Conservation (phyloP, 2,329 filamentous ascomycete species). For the Xylaria sp. region DNA sequence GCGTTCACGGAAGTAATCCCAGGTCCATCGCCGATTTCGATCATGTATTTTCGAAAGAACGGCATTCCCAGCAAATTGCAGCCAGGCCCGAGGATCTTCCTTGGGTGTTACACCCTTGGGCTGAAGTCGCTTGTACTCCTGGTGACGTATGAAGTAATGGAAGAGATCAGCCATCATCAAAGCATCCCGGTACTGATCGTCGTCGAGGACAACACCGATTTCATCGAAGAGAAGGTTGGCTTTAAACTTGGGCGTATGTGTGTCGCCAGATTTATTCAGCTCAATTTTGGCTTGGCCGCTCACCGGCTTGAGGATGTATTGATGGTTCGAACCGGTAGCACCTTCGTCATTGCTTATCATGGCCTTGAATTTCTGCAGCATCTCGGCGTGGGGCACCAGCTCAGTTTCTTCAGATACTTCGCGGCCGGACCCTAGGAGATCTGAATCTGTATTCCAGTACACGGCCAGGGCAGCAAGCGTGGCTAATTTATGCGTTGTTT, state of each 20-base stretch:
- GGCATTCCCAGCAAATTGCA: constrained; percentile 89
- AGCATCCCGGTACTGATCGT: constrained; percentile 95
- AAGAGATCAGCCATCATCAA: constrained; percentile 99
- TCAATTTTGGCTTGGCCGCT: constrained; percentile 95
- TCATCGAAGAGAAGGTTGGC: constrained; percentile 94
- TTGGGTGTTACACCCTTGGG: constrained; percentile 84
- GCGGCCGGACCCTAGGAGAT: constrained; percentile 83
- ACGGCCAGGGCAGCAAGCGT: constrained; percentile 89
- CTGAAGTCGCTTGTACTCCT: constrained; percentile 94
- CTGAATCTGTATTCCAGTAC: constrained; percentile 97
- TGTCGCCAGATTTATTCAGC: constrained; percentile 89
- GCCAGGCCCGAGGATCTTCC: constrained; percentile 92
- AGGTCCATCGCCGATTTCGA: constrained; percentile 90
- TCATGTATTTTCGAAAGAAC: constrained; percentile 96
- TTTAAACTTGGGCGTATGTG: constrained; percentile 85
- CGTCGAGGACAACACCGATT: constrained; percentile 96
- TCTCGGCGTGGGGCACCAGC: constrained; percentile 75
- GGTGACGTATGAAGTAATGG: constrained; percentile 97
- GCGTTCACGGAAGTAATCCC: constrained; percentile 93
- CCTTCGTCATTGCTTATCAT: constrained; percentile 82
- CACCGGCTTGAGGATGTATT: constrained; percentile 96
- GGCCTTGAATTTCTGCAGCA: constrained; percentile 79
- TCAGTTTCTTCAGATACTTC: constrained; percentile 73
- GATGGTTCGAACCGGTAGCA: constrained; percentile 68
- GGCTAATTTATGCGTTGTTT: constrained; percentile 91